A percentile compares a stretch with the other conserved stretches of the same genome.
phyloP scores from a whole-genome alignment of 2,329 filamentous ascomycete genomes.

The Torrubiella hemipterigena region DNA sequence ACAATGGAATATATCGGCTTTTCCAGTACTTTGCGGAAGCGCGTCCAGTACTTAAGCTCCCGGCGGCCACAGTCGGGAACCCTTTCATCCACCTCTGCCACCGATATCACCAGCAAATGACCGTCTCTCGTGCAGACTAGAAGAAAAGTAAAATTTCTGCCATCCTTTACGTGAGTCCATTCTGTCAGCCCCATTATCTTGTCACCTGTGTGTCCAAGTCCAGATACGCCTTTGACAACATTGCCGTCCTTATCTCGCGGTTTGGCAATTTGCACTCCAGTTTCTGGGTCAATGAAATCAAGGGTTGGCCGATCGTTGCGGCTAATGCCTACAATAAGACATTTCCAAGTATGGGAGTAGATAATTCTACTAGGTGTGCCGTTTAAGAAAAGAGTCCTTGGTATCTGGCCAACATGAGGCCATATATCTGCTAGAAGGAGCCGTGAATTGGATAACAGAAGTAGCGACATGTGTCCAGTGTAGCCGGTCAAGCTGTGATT shows the following conservation, averaged over 20 bases:
- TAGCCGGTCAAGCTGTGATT: slow-evolving; percentile 23
- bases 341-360: slow-evolving; percentile 40
- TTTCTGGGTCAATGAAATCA: slow-evolving; percentile 43
- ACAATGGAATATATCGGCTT: slow-evolving; percentile 44
- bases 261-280: slow-evolving; percentile 37
- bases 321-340: slow-evolving; percentile 39
- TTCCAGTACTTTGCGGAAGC: slow-evolving; percentile 30
- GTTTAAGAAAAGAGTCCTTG: slow-evolving; percentile 32
- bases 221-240: slow-evolving; percentile 35
- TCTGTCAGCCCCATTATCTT: slow-evolving; percentile 49
- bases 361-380: slow-evolving; percentile 40
- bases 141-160: slow-evolving; percentile 49
- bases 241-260: slow-evolving; percentile 29
- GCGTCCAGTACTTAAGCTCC: slow-evolving; percentile 38
- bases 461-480: slow-evolving; percentile 26
- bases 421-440: slow-evolving; percentile 43
- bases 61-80: slow-evolving; percentile 8
- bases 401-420: slow-evolving; percentile 30
- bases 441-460: slow-evolving; percentile 36
- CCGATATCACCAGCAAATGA: slow-evolving; percentile 42
- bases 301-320: slow-evolving; percentile 32
- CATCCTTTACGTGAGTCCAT: slow-evolving; percentile 48
- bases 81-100: slow-evolving; percentile 17
- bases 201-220: slow-evolving; percentile 44
- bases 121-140: slow-evolving; percentile 46